Conservation (phyloP, 331 rosid species). For the Dryas integrifolia region DNA sequence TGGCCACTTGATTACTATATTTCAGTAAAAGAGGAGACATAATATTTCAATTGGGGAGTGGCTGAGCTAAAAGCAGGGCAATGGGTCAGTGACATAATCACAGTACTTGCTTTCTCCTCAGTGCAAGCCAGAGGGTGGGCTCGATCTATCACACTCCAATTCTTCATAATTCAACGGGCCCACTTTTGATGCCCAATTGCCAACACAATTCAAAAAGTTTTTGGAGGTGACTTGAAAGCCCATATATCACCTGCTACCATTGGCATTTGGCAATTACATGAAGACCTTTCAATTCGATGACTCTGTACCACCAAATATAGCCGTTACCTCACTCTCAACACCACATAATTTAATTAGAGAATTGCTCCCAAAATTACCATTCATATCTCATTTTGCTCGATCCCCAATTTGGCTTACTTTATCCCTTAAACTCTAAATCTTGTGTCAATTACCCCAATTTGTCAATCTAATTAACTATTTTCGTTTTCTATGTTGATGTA, state of each 20-base stretch:
- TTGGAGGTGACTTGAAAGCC: constrained; percentile 36
- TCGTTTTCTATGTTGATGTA: no score
- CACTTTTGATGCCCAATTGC: constrained; percentile 23
- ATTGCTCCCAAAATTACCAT: no score
- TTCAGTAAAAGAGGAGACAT: constrained; percentile 3
- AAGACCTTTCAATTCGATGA: neutral
- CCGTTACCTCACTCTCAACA: no score
- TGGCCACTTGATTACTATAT: neutral
- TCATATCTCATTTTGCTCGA: no score
- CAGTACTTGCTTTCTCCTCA: constrained; percentile 17
- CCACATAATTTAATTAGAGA: no score
- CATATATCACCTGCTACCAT: constrained; percentile 47
- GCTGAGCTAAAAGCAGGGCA: neutral
- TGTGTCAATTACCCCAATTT: no score
- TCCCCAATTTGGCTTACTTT: no score
- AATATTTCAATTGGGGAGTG: neutral
- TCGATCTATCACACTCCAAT: constrained; percentile 32
- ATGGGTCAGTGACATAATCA: neutral
- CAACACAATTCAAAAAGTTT: constrained; percentile 30
- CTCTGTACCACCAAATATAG: no score
- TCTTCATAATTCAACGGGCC: constrained; percentile 42
- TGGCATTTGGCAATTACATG: constrained; percentile 34
- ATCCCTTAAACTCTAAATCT: no score
- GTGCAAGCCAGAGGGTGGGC: constrained; percentile 32
- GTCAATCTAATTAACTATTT: no score